Evolutionary conservation across 345 rosid genomes (phyloP).

Genomic region (Jatropha curcas): DNA sequence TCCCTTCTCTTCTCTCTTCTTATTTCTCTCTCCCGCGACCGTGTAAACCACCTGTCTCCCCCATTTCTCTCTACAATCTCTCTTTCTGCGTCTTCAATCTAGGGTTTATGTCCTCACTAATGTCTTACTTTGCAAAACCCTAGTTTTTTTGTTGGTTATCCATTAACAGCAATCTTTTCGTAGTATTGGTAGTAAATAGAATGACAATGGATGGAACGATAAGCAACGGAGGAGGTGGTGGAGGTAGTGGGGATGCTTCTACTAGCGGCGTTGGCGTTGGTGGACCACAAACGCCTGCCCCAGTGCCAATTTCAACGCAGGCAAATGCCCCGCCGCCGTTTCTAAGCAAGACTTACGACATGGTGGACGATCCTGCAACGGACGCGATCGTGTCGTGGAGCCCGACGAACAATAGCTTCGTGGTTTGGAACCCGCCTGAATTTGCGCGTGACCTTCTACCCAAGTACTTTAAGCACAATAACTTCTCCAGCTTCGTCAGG

Average conservation of each 20-base stretch:
- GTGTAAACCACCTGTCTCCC: neutral
- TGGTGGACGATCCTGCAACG: slow-evolving; percentile 84
- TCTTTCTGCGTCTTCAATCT: neutral
- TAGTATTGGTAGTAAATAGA: neutral
- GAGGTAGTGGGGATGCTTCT: slow-evolving; percentile 29
- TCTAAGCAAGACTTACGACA: slow-evolving; percentile 86
- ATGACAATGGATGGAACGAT: slow-evolving; percentile 7
- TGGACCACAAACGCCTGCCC: slow-evolving; percentile 28
- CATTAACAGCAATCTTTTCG: no score
- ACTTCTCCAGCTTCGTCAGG: slow-evolving; percentile 90
- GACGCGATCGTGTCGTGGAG: slow-evolving; percentile 87
- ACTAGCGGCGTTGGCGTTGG: slow-evolving; percentile 26
- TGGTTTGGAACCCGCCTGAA: slow-evolving; percentile 89
- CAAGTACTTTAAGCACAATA: slow-evolving; percentile 85
- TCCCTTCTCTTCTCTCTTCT: neutral
- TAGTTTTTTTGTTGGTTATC: neutral
- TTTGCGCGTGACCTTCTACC: slow-evolving; percentile 78
- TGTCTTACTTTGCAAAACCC: slow-evolving; percentile 13
- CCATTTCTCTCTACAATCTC: neutral
- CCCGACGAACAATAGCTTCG: slow-evolving; percentile 70
- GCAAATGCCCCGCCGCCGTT: slow-evolving; percentile 73
- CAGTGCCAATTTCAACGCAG: slow-evolving; percentile 35
- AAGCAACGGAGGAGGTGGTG: slow-evolving; percentile 6
- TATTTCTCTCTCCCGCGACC: slow-evolving; percentile 4
- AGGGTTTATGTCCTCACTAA: slow-evolving; percentile 6